Evolutionary conservation across 2,329 filamentous ascomycete genomes (phyloP).

Genomic region (Paraphaeosphaeria sporulosa): DNA sequence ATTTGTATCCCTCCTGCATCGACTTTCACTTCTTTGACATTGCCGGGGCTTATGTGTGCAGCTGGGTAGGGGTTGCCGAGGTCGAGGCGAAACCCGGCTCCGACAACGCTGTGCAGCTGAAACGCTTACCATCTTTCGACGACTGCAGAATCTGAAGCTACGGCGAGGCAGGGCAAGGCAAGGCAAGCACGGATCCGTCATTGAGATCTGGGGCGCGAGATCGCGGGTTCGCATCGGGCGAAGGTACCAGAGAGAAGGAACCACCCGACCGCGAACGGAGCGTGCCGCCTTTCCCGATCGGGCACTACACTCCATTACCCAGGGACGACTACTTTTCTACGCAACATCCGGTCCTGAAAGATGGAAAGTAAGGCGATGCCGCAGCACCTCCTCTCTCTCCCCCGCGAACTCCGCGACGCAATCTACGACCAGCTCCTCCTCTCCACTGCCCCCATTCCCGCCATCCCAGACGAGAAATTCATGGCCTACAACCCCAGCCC

Average conservation of each 20-base stretch:
- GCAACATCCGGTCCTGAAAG: background rate
- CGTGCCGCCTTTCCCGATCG: background rate
- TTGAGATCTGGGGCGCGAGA: background rate
- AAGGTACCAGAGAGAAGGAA: background rate
- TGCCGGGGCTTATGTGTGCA: too few relatives aligned
- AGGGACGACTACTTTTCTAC: background rate
- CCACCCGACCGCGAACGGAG: background rate
- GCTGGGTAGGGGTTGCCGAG: background rate
- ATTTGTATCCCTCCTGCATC: too few relatives aligned
- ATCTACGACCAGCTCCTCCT: constrained; percentile 41
- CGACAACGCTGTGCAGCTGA: constrained; percentile 1
- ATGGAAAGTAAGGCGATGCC: constrained; percentile 21
- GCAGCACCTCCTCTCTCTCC: constrained; percentile 37
- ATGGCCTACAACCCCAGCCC: constrained; percentile 19
- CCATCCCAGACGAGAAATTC: constrained; percentile 19
- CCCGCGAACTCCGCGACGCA: constrained; percentile 44
- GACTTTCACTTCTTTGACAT: too few relatives aligned
- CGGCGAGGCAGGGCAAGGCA: background rate
- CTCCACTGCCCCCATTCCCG: constrained; percentile 29
- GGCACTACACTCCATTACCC: background rate
- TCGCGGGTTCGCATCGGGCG: background rate
- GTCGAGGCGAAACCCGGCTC: background rate
- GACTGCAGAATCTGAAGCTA: background rate
- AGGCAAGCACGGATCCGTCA: background rate
- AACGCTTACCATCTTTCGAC: background rate